These are phyloP conservation scores for Ensete glaucum DNA, from an alignment of 176 grass and related monocot genomes.

Conservation along the genomic window DNA sequence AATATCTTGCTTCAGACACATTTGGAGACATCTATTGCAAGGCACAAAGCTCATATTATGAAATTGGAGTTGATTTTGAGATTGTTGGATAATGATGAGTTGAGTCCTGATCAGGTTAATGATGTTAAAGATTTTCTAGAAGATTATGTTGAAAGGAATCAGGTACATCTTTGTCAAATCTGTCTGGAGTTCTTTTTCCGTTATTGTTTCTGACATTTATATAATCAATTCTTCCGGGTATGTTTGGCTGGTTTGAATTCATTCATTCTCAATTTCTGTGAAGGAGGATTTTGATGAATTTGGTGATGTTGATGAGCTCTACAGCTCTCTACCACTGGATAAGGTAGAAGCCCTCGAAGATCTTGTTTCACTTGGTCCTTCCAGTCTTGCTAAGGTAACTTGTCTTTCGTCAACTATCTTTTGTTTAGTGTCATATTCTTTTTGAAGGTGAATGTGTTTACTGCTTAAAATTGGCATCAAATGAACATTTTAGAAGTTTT, in stretches of 20 bases:
- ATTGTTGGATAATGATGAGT: constrained; percentile 94
- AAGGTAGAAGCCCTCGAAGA: constrained; percentile 99
- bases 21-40: constrained; percentile 84
- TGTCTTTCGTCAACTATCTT: constrained; percentile 7
- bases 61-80: constrained; percentile 96
- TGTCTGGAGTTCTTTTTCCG: constrained; percentile 3
- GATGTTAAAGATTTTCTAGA: constrained; percentile 97
- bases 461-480: not conserved
- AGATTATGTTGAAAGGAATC: constrained; percentile 98
- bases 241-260: constrained; percentile 16
- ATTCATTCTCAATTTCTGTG: constrained; percentile 23
- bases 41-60: constrained; percentile 96
- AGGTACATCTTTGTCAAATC: constrained; percentile 30
- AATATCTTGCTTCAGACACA: constrained; percentile 58
- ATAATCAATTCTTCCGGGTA: not conserved
- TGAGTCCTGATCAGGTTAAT: constrained; percentile 97
- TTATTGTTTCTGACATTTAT: not conserved
- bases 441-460: not conserved
- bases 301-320: constrained; percentile 86
- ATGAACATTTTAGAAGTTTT: not conserved
- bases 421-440: not conserved
- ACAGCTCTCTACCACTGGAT: constrained; percentile 76
- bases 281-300: constrained; percentile 99
- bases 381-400: constrained; percentile 70
- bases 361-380: constrained; percentile 94